Evolutionary conservation across 2,329 filamentous ascomycete species (phyloP), one percentile per base, ranked within the genome.

Genomic region (Aaosphaeria pasadenensis): DNA sequence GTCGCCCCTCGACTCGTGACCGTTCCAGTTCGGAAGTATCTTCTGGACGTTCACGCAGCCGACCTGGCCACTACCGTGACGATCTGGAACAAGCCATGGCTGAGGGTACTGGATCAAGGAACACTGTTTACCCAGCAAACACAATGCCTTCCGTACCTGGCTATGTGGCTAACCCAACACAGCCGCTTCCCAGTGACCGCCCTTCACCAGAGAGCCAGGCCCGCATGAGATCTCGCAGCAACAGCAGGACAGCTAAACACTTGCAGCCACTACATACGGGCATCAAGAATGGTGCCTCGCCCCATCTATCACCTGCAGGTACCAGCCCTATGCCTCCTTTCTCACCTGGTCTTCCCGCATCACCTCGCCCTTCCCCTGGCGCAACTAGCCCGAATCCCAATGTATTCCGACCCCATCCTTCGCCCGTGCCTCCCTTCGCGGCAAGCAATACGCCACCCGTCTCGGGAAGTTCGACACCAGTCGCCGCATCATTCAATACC

Each of bases 1-100:
- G 63, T 49, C 67, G 66, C 53, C 66, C 64, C 43, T 69, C 69
- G 17, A 69, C 64, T 30, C 71, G 80, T 44, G 76, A 80, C 51
- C 77, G 81, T 43, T 82, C 81, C 5, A 77, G 74, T 52, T 84
- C 82, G 5, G 76, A 77, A 46, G 71, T 75, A 3, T 75, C 74
- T 1, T 76, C 74, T 44, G 75, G 74, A 30, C 76, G 80, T 30
- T 82, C 80, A 6, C 76, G 77, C 52, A 83, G 80, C 59, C 76
- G 77, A 39, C 69, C 55, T 43, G 59, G 75, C 29, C 69, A 66
- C 40, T 72, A 76, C 49, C 75, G 76, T 30, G 79, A 83, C 45
- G 80, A 83, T 54, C 60, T 80, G 3, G 74, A 76, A 39, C 70
- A 70, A 50, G 72, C 76, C n/a, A 74, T 80, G 63, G 64, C 70